Base-by-base conservation (phyloP, 345 rosid species). In the Cardamine resedifolia region DNA sequence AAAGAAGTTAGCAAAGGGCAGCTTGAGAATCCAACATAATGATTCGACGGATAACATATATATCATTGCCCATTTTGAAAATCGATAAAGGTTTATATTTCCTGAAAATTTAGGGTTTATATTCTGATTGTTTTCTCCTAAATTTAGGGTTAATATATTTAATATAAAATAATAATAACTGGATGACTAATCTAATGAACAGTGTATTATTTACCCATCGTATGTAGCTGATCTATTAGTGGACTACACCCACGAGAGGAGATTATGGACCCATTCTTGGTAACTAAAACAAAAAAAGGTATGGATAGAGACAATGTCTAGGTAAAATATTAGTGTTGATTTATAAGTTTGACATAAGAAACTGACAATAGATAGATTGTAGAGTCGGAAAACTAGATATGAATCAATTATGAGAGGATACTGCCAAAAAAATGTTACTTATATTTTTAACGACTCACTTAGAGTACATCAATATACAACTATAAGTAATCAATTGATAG, bases 301-400 rank as follows among this genome's bases (percentile, higher is more conserved):
- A 55, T 53, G 15, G 34, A 34, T 2, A 11, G 4, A 70, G 9
- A 70, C 6, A 47, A 57, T 18, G 20, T 44, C 21, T 20, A 43
- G 15, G 31, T 44, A 14, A 45, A 7, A 3, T 49, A 38, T 50
- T 5, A n/a, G 36, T 23, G 7, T 5, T 60, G 28, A 18, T 50
- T 6, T 15, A 6, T 10, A 28, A 18, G 36, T 24, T 39, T 18
- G n/a, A 41, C 31, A 59, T 23, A 10, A 62, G n/a, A 60, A 45
- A 23, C 6, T 33, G 36, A 12, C 34, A 50, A 61, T 50, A 21
- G 15, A 26, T 49, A 18, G 43, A 58, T 14, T 38, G 11, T 52
- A 62, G 62, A 62, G 18, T 62, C 44, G 15, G 53, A 15, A 71
- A 27, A 51, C 50, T 61, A 39, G 9, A 71, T 71, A 48, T 43